These are phyloP conservation scores for Ustulina deusta DNA, from an alignment of 2,329 filamentous ascomycete species.

Conservation along the genomic window DNA sequence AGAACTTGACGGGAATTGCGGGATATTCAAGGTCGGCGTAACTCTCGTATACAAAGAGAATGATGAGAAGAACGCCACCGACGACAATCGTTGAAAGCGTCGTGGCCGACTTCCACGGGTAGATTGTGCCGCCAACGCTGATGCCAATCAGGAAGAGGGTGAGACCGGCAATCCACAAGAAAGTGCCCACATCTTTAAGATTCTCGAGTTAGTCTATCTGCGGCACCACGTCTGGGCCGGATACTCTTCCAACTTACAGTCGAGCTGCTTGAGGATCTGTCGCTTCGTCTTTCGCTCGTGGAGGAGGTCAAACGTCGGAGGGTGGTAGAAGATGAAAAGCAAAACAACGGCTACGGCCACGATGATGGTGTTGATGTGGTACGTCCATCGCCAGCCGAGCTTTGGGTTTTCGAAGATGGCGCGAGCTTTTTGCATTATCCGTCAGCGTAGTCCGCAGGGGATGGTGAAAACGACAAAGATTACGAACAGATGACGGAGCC, in stretches of 20 bases:
- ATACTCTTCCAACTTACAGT: slow-evolving; percentile 47
- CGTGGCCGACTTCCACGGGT: slow-evolving; percentile 57
- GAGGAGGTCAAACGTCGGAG: slow-evolving; percentile 55
- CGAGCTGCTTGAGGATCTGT: slow-evolving; percentile 52
- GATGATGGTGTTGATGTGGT: slow-evolving; percentile 57
- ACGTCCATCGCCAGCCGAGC: slow-evolving; percentile 57
- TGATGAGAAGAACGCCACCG: slow-evolving; percentile 51
- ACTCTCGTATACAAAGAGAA: slow-evolving; percentile 54
- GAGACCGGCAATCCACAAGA: slow-evolving; percentile 59
- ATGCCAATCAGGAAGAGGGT: slow-evolving; percentile 61
- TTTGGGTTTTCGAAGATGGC: slow-evolving; percentile 52
- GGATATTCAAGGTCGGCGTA: slow-evolving; percentile 54
- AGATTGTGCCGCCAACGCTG: slow-evolving; percentile 58
- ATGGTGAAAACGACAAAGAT: not conserved
- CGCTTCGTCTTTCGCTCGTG: slow-evolving; percentile 55
- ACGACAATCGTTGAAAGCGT: slow-evolving; percentile 55
- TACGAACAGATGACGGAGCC: slow-evolving; percentile 52
- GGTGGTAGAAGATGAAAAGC: slow-evolving; percentile 56
- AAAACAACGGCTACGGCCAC: slow-evolving; percentile 52
- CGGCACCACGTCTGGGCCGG: not conserved
- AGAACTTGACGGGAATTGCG: slow-evolving; percentile 54
- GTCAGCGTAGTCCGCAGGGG: slow-evolving; percentile 7
- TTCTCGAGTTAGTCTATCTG: not conserved
- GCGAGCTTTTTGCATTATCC: slow-evolving; percentile 45
- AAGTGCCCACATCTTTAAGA: slow-evolving; percentile 55